These are phyloP conservation scores for Globisporangium apiculatum DNA, from an alignment of 352 stramenopile species.

Conservation along the genomic window DNA sequence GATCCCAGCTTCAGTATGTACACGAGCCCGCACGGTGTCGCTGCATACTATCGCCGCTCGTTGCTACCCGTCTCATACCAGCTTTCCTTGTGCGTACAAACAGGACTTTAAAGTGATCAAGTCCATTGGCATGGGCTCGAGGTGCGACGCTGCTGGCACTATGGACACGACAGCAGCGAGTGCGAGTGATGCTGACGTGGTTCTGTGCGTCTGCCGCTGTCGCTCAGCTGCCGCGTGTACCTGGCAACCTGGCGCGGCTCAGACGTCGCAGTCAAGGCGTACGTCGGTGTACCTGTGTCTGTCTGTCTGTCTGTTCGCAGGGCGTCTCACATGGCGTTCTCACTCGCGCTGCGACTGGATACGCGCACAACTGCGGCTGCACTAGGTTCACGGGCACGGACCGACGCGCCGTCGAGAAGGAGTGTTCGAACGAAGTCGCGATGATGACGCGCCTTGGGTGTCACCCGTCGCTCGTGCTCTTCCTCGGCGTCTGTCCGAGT, in stretches of 20 bases:
- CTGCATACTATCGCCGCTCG: too few relatives aligned
- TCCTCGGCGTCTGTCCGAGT: slow-evolving; percentile 51
- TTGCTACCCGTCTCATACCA: too few relatives aligned
- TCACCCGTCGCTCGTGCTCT: slow-evolving; percentile 64
- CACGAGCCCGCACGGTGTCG: too few relatives aligned
- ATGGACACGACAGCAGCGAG: too few relatives aligned
- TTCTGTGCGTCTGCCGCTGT: background rate
- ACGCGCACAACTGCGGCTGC: too few relatives aligned
- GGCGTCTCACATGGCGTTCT: too few relatives aligned
- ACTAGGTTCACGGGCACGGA: slow-evolving; percentile 48
- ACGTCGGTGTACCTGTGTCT: slow-evolving; percentile 10
- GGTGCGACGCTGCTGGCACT: slow-evolving; percentile 17
- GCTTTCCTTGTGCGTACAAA: background rate
- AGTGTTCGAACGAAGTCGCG: slow-evolving; percentile 71
- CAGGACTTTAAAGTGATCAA: slow-evolving; percentile 38
- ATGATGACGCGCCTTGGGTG: slow-evolving; percentile 60
- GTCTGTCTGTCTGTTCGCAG: background rate
- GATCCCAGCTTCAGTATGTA: slow-evolving; percentile 17
- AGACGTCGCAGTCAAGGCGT: slow-evolving; percentile 75
- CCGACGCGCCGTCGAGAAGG: slow-evolving; percentile 41
- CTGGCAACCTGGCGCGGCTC: slow-evolving; percentile 67
- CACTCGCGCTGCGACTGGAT: too few relatives aligned
- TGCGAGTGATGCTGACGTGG: too few relatives aligned
- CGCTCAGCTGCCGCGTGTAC: slow-evolving; percentile 63
- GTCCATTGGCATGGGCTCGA: slow-evolving; percentile 61